phyloP scores from a whole-genome alignment of 148 eudicot species.

The Diospyros lotus region DNA sequence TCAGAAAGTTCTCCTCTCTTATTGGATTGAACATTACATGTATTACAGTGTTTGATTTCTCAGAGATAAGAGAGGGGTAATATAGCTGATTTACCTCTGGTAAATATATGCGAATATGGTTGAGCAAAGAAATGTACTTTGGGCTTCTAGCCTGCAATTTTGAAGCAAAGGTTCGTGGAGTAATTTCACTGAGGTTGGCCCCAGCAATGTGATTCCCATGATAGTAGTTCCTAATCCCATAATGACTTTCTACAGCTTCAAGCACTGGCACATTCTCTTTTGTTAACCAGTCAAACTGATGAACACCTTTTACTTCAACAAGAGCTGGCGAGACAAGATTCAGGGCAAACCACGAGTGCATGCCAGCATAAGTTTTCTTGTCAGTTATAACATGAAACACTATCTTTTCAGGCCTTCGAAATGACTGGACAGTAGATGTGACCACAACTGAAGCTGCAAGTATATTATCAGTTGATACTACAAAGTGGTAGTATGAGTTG shows the following conservation, averaged over 20 bases:
- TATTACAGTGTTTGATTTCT: background rate
- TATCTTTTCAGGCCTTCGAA: constrained; percentile 67
- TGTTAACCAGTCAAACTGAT: constrained; percentile 98
- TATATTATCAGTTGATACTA: constrained; percentile 83
- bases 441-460: constrained; percentile 99
- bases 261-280: constrained; percentile 97
- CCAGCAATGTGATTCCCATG: constrained; percentile 94
- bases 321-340: constrained; percentile 82
- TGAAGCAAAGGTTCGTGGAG: constrained; percentile 90
- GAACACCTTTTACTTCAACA: constrained; percentile 96
- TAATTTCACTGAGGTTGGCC: constrained; percentile 82
- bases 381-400: constrained; percentile 97
- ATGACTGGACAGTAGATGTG: constrained; percentile 70
- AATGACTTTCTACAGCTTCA: constrained; percentile 94
- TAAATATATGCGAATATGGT: constrained; percentile 94
- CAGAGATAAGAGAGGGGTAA: constrained; percentile 8
- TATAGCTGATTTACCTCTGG: constrained; percentile 68
- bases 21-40: background rate
- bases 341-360: constrained; percentile 99
- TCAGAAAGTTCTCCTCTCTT: background rate
- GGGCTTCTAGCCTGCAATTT: constrained; percentile 96
- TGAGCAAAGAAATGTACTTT: constrained; percentile 91
- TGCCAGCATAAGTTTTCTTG: constrained; percentile 97
- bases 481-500: constrained; percentile 81
- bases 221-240: constrained; percentile 75